A percentile compares a stretch with the other conserved stretches of the same genome.
Evolutionary conservation across 2,329 filamentous ascomycete genomes (phyloP).

Genomic region (Fragosphaeria purpurea): DNA sequence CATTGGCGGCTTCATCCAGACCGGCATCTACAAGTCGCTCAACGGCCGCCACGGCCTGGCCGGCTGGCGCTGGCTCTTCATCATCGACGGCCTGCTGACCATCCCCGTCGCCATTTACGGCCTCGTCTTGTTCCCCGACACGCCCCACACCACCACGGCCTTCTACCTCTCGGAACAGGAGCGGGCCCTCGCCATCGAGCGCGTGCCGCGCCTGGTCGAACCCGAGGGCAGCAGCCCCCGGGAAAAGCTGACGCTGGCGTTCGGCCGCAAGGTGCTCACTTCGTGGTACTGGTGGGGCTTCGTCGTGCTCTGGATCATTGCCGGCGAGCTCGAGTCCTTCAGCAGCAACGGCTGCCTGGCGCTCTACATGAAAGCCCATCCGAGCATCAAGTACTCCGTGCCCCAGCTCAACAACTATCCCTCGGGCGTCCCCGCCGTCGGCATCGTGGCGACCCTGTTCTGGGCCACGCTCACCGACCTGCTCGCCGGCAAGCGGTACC

Average conservation of each 20-base stretch:
- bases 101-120: conserved; percentile 46
- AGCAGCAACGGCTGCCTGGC: conserved; percentile 50
- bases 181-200: conserved; percentile 25
- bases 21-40: conserved; percentile 35
- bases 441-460: conserved; percentile 53
- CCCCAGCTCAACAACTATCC: conserved; percentile 47
- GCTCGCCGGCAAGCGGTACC: conserved; percentile 50
- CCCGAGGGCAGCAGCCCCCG: conserved; percentile 21
- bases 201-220: conserved; percentile 28
- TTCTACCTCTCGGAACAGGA: conserved; percentile 34
- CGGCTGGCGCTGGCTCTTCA: conserved; percentile 47
- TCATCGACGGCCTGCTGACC: conserved; percentile 45
- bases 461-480: conserved; percentile 61
- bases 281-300: conserved; percentile 61
- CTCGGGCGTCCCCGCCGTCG: conserved; percentile 44
- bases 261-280: conserved; percentile 40
- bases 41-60: conserved; percentile 37
- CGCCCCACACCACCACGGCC: conserved; percentile 38
- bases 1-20: conserved; percentile 54
- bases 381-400: conserved; percentile 31
- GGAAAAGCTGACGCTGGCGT: conserved; percentile 7
- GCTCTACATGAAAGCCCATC: conserved; percentile 40
- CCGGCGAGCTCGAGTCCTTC: conserved; percentile 62
- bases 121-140: conserved; percentile 43
- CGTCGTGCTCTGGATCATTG: conserved; percentile 57